Base-by-base conservation (phyloP, 768 basidiomycete species). In the Inosperma sp. region DNA sequence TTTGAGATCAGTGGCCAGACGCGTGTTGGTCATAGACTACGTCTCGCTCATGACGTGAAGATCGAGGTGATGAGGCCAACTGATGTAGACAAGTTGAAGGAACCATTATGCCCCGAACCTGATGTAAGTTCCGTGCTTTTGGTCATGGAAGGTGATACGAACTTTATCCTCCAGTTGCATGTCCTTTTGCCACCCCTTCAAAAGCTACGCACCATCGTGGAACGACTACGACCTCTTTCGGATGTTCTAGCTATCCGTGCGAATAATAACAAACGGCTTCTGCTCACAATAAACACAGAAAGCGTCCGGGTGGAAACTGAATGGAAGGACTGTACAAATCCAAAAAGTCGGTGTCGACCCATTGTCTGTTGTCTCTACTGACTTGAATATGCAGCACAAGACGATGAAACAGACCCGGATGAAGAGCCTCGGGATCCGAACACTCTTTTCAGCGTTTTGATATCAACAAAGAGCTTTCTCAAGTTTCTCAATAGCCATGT, bases 71-170 rank as follows among this genome's bases (percentile, higher is more conserved):
- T 90, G 79, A 81, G 81, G 50, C 85, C 85, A 1, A 70, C 72
- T 0, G 92, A 93, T 51, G 80, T 88, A 9, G 82, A 78, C 16
- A 80, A 74, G 53, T 74, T 93, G 49, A 76, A 71, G 22, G 92
- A 93, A 62, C 92, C 92, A 2, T 65, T 88, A 57, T 93, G 91
- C 61, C 92, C 92, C 1, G 84, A 87, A 25, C 88, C 91, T 13
- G 87, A 93, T 53, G 92, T 90, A 57, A 57, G 80, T 23, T 47
- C 13, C 13, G 3, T 14, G 35, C 17, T 34, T 42, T 23, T 31
- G 39, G 21, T 21, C 43, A 36, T 33, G 14, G 19, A 16, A 7
- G 10, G 23, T 26, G 30, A n/a, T 25, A 50, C n/a, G 29, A 16
- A n/a, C n/a, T n/a, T 23, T 25, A 47, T 19, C 1, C 43, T 34